Conservation (phyloP, 2,329 filamentous ascomycete genomes). For the Talaromyces sp. region DNA sequence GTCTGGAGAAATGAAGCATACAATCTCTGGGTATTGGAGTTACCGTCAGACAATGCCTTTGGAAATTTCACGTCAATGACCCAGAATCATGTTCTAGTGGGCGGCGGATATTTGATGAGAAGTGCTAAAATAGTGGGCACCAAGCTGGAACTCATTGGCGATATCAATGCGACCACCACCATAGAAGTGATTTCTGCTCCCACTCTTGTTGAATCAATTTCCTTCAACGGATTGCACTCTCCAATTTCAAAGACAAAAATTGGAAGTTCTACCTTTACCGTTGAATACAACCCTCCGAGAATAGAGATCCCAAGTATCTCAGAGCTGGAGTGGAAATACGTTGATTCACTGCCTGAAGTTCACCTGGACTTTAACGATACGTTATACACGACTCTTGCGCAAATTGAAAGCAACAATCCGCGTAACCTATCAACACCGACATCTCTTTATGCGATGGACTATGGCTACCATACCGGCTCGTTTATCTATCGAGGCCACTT, state of each 20-base stretch:
- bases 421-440: conserved; percentile 58
- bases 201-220: conserved; percentile 50
- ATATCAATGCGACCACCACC: conserved; percentile 64
- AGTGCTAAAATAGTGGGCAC: conserved; percentile 49
- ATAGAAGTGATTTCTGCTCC: conserved; percentile 64
- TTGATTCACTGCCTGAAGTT: conserved; percentile 68
- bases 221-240: conserved; percentile 54
- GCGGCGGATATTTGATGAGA: conserved; percentile 38
- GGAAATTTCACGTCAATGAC: conserved; percentile 11
- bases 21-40: conserved; percentile 39
- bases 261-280: conserved; percentile 47
- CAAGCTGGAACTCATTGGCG: conserved; percentile 59
- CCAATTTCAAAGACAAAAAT: conserved; percentile 38
- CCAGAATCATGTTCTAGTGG: conserved; percentile 31
- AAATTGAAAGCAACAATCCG: conserved; percentile 54
- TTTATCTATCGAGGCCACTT: conserved; percentile 68
- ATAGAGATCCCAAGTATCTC: conserved; percentile 55
- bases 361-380: conserved; percentile 61
- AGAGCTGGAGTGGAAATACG: conserved; percentile 59
- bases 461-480: conserved; percentile 66
- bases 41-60: conserved; percentile 11
- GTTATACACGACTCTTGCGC: conserved; percentile 58
- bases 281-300: conserved; percentile 47
- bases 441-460: conserved; percentile 64
- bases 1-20: conserved; percentile 44